Evolutionary conservation across 257 asterid species (phyloP), one percentile per base, ranked within the genome.

Genomic region (Rubia yunnanensis): DNA sequence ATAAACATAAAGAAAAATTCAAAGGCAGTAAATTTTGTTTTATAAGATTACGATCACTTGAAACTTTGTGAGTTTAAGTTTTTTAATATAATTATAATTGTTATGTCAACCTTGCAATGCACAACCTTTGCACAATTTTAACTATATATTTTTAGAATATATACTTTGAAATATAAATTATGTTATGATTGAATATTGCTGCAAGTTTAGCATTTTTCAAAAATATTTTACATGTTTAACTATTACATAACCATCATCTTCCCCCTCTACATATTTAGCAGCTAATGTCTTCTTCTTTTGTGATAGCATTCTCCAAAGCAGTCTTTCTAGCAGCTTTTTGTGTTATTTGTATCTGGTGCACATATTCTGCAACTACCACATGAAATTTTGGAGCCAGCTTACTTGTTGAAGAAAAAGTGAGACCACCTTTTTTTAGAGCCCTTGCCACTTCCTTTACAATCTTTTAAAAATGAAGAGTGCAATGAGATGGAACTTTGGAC

Each of bases 351-450:
- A 92, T 89, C 76, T 83, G 89, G 32, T 69, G 88, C 8, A 86
- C 89, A 67, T 76, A 86, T 69, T 89, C 96, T 0, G 84, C 72
- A 48, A 84, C 76, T 10, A 92, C 32, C 70, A 85, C 83, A 61
- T 89, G 96, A 63, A 92, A 80, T 77, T 89, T 92, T 15, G 99
- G 99, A 64, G 89, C 88, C 64, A 83, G 84, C 81, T 82, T 92
- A 76, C 74, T 85, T 14, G 99, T 77, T 6, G 92, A 83, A 24
- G 95, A 60, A 70, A 76, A 74, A 61, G 77, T 83, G 60, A 86
- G 90, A 11, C 97, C 95, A 1, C 88, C 88, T 78, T 83, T 89
- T 85, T 87, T 89, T 54, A 92, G 84, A 48, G 97, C 95, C 65
- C 92, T 92, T 53, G 80, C 84, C 79, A 88, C 83, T 58, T 86